These are phyloP conservation scores for Acanthamoeba triangularis DNA, from an alignment of 208 protist genomes.

Conservation along the genomic window DNA sequence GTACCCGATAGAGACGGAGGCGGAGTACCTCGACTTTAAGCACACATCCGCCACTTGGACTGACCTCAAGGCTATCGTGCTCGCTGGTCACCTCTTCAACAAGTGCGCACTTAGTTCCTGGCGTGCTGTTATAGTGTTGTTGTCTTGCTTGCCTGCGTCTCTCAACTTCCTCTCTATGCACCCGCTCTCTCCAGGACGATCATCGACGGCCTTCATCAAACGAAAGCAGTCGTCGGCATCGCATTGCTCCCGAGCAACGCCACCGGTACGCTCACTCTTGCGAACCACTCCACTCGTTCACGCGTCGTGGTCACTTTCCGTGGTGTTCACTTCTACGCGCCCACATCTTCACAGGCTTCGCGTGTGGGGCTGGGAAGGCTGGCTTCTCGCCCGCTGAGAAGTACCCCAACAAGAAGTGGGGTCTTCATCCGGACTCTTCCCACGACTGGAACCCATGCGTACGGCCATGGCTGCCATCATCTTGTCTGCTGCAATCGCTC, in stretches of 20 bases:
- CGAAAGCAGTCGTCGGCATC: conserved; percentile 16
- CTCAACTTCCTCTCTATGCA: neutral
- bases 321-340: neutral
- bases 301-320: neutral
- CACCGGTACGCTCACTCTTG: neutral
- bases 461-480: neutral
- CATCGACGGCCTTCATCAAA: conserved; percentile 34
- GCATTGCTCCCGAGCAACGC: conserved; percentile 23
- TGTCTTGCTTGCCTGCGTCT: neutral
- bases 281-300: no score
- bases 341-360: neutral
- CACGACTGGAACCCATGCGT: conserved; percentile 70
- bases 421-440: conserved; percentile 23
- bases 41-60: neutral
- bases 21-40: conserved; percentile 24
- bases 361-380: neutral
- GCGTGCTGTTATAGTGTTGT: neutral
- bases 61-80: conserved; percentile 54
- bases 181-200: conserved; percentile 13
- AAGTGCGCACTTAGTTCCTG: neutral
- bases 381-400: conserved; percentile 45
- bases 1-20: conserved; percentile 15
- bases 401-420: conserved; percentile 65
- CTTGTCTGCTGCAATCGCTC: no score
- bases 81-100: conserved; percentile 58